These are phyloP conservation scores for Pseudomonodictys pantanalensis DNA, from an alignment of 495 filamentous ascomycete genomes.

Conservation along the genomic window DNA sequence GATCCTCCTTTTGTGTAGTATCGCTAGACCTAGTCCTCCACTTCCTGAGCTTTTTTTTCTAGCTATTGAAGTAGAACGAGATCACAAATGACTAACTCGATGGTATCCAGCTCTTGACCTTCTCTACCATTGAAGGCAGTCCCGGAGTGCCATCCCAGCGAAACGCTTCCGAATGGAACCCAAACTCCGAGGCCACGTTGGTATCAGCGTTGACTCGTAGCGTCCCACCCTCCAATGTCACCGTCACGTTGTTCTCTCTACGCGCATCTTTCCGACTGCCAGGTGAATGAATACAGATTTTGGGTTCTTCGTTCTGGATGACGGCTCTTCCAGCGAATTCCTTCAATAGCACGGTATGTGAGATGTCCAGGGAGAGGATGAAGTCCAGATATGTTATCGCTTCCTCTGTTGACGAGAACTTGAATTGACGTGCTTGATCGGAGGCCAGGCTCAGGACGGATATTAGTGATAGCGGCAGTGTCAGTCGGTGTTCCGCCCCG, in stretches of 20 bases:
- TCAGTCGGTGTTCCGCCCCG: conserved; percentile 51
- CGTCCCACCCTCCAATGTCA: not conserved
- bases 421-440: conserved; percentile 23
- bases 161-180: not conserved
- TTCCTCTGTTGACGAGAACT: conserved; percentile 19
- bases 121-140: not conserved
- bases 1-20: too few species aligned
- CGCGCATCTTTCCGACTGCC: not conserved
- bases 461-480: conserved; percentile 32
- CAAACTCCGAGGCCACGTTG: not conserved
- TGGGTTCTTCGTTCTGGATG: not conserved
- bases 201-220: not conserved
- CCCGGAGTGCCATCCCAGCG: not conserved
- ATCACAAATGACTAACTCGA: not conserved
- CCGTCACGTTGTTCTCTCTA: not conserved
- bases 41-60: too few species aligned
- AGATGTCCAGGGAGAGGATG: conserved; percentile 22
- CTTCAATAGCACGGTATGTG: conserved; percentile 14
- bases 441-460: conserved; percentile 1
- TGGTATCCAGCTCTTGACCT: not conserved
- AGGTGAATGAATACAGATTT: not conserved
- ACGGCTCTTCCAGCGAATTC: not conserved
- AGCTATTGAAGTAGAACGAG: too few species aligned
- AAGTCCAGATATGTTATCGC: conserved; percentile 21
- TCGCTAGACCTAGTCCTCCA: too few species aligned